Evolutionary conservation across 352 stramenopile species (phyloP), one percentile per base, ranked within the genome.

Genomic region (Ophiocytium majus): DNA sequence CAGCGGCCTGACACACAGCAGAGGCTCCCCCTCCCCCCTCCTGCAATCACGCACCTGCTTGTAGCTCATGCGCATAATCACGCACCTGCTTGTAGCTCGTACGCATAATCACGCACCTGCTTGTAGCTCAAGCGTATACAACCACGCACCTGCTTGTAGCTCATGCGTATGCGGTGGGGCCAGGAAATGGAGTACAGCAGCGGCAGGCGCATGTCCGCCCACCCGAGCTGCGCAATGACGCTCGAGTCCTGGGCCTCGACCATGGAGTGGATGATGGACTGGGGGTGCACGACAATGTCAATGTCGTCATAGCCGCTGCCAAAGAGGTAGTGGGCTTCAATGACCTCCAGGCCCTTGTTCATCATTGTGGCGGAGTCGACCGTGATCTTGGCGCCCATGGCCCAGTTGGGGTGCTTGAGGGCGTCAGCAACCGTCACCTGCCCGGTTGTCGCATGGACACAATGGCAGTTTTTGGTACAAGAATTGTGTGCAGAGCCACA

Each of bases 311-410:
- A 91, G 83, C 63, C 87, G 31, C 92, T 91, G 71, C 93, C 93
- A 83, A 95, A 95, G 32, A 95, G 89, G 85, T 95, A 95, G 83
- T 95, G 93, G 50, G 93, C 93, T 88, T 95, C 93, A 86, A 95
- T 95, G 14, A 95, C 92, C 91, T 95, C 85, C 14, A 91, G 86
- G 0, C 89, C 93, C 89, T 96, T 96, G 88, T 96, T 96, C 92
- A 95, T 95, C 92, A 96, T 95, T 0, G 92, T 96, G 35, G 93
- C 93, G 85, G 88, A 92, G 87, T 95, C 93, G 0, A 95, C 86
- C 10, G 93, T 95, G 86, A 96, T 95, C 85, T 95, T 96, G 28
- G 93, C 93, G 74, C 93, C 93, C 93, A 96, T 96, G 79, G 94
- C 92, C 93, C 93, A 96, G 89, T 91, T 92, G 10, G 89, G 89